Evolutionary conservation across 768 basidiomycete species (phyloP), one percentile per base, ranked within the genome.

Genomic region (Mycena belliarum): DNA sequence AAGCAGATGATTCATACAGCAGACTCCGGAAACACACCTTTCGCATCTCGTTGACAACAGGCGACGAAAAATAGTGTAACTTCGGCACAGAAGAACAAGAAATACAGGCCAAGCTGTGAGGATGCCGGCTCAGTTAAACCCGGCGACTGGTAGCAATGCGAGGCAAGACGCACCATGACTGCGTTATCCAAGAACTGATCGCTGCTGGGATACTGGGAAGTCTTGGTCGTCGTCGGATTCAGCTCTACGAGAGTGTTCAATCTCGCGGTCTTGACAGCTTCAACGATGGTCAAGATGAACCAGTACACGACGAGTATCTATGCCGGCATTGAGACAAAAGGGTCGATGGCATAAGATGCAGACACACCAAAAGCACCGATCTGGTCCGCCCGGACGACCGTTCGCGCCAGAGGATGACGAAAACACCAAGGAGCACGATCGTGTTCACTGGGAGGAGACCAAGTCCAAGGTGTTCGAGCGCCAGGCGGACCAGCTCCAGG

Each of bases 401-500:
- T 51, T 66, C 63, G 45, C 55, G 55, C 56, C 49, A 63, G 12
- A 71, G 57, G 11, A 64, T 41, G 33, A 58, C 33, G n/a, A 65
- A 60, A 5, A 63, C 64, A 21, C 63, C 40, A 18, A 63, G 29
- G 15, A 70, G 56, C 1, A 58, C 64, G 41, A 68, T 43, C 3
- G 67, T 63, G 12, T 60, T 66, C 20, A 69, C 42, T 1, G 71
- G 71, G 1, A 73, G 59, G 14, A 73, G 51, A 4, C 72, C 72
- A 26, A 72, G 59, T 1, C 72, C 72, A n/a, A 68, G 44, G 9
- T 68, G 24, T 37, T 70, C 67, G 28, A 66, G 60, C 32, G 40
- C 62, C 12, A 72, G 66, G 25, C 72, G 66, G 21, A 63, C 51
- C 28, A 73, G 55, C 62, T 73, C 72, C 7, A 71, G 60, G 2